A percentile compares a stretch with the other conserved stretches of the same genome.
These are phyloP conservation scores for Phytophthora chlamydospora DNA, from an alignment of 352 stramenopile genomes.

Conservation along the genomic window DNA sequence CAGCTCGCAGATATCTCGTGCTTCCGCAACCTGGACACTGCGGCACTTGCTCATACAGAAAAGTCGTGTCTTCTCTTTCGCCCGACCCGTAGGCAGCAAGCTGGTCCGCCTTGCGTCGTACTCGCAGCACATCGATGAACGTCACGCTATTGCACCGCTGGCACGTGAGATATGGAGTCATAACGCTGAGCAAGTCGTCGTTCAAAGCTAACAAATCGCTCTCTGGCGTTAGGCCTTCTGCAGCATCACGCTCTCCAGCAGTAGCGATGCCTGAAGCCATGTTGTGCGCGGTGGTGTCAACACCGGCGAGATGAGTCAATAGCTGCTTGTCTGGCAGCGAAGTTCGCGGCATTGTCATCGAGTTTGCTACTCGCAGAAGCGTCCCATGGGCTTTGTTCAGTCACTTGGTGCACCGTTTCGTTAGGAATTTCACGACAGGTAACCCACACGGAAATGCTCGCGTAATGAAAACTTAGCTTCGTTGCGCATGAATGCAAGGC, in stretches of 20 bases:
- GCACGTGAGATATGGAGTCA: constrained; percentile 81
- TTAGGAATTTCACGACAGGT: neutral
- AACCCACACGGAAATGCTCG: neutral
- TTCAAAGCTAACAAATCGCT: neutral
- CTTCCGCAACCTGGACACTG: constrained; percentile 68
- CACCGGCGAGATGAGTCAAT: neutral
- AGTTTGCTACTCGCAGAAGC: neutral
- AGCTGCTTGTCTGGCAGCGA: constrained; percentile 1
- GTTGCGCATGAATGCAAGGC: neutral
- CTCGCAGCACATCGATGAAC: constrained; percentile 69
- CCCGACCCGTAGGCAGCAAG: neutral
- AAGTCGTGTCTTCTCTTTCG: constrained; percentile 20
- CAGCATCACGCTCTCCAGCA: neutral
- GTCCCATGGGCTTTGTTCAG: constrained; percentile 7
- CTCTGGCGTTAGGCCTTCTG: neutral
- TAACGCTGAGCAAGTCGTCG: constrained; percentile 30
- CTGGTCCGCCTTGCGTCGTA: constrained; percentile 43
- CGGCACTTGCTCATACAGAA: constrained; percentile 63
- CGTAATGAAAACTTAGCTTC: neutral
- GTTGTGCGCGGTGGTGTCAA: neutral
- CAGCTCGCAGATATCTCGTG: constrained; percentile 71
- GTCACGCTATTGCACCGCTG: constrained; percentile 79
- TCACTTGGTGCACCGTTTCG: constrained; percentile 17
- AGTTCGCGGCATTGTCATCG: constrained; percentile 15
- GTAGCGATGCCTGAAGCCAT: neutral